Evolutionary conservation across 768 basidiomycete species (phyloP).

Genomic region (Serendipita vermifera): DNA sequence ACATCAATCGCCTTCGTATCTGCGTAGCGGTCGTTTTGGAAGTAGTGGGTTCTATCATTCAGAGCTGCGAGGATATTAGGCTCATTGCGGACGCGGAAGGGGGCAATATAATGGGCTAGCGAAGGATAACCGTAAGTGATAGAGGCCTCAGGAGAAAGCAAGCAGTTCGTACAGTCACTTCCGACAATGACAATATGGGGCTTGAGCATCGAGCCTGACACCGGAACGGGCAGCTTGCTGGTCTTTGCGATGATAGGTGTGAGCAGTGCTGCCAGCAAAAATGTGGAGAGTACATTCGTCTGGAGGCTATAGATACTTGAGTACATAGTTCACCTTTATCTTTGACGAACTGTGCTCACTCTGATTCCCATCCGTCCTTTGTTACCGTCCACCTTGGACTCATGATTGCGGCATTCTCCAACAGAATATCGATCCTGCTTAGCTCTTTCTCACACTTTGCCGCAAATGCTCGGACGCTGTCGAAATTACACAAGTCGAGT

Average conservation of each 20-base stretch:
- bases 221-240: neutral
- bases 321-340: neutral
- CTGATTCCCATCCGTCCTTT: conserved; percentile 12
- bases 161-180: conserved; percentile 6
- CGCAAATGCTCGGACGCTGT: conserved; percentile 11
- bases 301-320: conserved; percentile 6
- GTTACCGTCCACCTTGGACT: neutral
- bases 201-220: neutral
- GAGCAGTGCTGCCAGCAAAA: conserved; percentile 11
- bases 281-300: conserved; percentile 12
- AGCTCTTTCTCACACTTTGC: conserved; percentile 10
- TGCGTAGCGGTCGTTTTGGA: neutral
- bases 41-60: neutral
- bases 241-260: conserved; percentile 9
- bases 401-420: conserved; percentile 12
- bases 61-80: conserved; percentile 9
- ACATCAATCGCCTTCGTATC: conserved; percentile 4
- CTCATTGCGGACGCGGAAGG: neutral
- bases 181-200: conserved; percentile 11
- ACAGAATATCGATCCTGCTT: conserved; percentile 11
- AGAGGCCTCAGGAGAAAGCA: neutral
- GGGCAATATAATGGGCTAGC: neutral
- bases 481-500: conserved; percentile 11
- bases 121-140: neutral
- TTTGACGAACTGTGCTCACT: conserved; percentile 1